A percentile compares a stretch with the other conserved stretches of the same genome.
Conservation (phyloP, 164 flowering plant species). For the Echeveria elegans region DNA sequence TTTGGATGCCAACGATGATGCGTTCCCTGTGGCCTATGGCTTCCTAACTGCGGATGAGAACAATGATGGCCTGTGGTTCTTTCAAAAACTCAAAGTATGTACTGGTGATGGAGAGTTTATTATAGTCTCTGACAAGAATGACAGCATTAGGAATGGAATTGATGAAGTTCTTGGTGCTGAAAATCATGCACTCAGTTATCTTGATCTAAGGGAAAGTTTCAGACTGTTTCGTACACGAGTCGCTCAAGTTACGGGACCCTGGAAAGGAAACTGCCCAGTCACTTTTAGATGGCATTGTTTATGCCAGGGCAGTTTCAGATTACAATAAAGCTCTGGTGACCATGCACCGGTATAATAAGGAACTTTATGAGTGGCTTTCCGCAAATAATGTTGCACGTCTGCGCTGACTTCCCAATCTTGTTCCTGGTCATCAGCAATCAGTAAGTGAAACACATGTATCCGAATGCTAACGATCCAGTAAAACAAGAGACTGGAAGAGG, state of each 20-base stretch:
- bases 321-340: slow-evolving; percentile 5
- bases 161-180: slow-evolving; percentile 8
- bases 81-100: slow-evolving; percentile 2
- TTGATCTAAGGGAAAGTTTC: slow-evolving; percentile 7
- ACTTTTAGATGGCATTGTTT: slow-evolving; percentile 6
- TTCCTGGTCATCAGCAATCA: slow-evolving; percentile 21
- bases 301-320: slow-evolving; percentile 8
- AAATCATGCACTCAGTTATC: slow-evolving; percentile 8
- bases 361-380: slow-evolving; percentile 8
- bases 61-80: slow-evolving; percentile 8
- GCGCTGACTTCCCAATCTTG: slow-evolving; percentile 1
- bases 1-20: slow-evolving; percentile 6
- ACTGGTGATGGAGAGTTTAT: slow-evolving; percentile 8
- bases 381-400: not conserved
- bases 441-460: not conserved
- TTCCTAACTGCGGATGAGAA: slow-evolving; percentile 1
- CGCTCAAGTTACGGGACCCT: slow-evolving; percentile 6
- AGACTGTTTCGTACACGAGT: not conserved
- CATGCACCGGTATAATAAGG: slow-evolving; percentile 8
- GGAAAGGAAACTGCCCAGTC: slow-evolving; percentile 9
- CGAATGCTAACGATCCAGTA: not conserved
- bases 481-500: not conserved
- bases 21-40: slow-evolving; percentile 12
- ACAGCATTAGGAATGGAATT: slow-evolving; percentile 3
- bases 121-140: slow-evolving; percentile 8